Evolutionary conservation across 164 flowering plant genomes (phyloP), one percentile per base, ranked within the genome.

Genomic region (Dillenia suffruticosa): DNA sequence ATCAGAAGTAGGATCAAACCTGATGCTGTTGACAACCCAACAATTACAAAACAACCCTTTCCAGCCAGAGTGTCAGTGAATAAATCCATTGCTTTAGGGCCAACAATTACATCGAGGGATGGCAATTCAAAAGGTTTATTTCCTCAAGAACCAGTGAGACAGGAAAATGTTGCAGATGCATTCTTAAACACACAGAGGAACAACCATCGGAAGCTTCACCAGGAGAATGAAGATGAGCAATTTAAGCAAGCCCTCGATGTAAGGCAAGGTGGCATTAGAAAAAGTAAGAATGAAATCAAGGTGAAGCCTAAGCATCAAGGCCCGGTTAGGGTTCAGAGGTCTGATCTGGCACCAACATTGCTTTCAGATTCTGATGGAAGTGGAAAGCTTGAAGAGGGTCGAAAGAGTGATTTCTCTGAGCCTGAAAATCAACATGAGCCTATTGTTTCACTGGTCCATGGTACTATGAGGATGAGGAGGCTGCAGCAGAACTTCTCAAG

Each of bases 201-300:
- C 16, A 76, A 64, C 70, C 45, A 66, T 40, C 66, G 78, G 64
- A 84, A 72, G 66, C 48, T 63, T 32, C 58, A 65, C 22, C 79
- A 71, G 17, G 92, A 85, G 22, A 76, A 74, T 49, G 90, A 84
- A 58, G 87, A 84, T 15, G 88, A 83, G 57, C 87, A 78, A 58
- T 78, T 84, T 66, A 86, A 82, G 76, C 81, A 79, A 63, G 81
- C 77, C 40, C 74, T 80, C 12, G 82, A 75, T 70, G 70, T 80
- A 55, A 83, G 82, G 59, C 88, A 82, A 63, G 89, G 87, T 46
- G 83, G 86, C n/a, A 77, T 83, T 58, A 79, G 84, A 66, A 90
- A 87, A 71, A 70, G 70, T 74, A 84, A 82, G 72, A 56, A 58
- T 15, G 87, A 84, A 50, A 71, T 24, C 24, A 87, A 82, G 75